Conservation (phyloP, 2,329 filamentous ascomycete genomes). For the Didymella sp. region DNA sequence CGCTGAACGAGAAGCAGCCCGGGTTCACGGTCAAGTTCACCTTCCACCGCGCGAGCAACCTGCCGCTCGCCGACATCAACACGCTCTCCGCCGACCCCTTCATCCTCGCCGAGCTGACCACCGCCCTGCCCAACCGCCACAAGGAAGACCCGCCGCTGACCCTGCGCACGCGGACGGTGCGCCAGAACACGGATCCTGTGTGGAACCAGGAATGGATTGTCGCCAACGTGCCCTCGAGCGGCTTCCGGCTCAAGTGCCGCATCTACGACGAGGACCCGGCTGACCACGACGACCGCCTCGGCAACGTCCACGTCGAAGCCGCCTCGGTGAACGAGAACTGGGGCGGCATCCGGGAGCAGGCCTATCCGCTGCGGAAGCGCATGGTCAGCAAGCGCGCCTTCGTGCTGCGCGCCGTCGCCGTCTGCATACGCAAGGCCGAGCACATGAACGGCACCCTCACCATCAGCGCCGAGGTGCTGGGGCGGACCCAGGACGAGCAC, state of each 20-base stretch:
- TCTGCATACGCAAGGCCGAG: conserved; percentile 65
- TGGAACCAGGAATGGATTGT: conserved; percentile 91
- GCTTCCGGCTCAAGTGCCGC: conserved; percentile 84
- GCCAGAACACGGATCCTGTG: conserved; percentile 72
- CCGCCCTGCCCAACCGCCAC: conserved; percentile 74
- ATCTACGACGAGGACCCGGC: conserved; percentile 90
- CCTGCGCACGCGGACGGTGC: conserved; percentile 78
- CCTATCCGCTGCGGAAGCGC: conserved; percentile 79
- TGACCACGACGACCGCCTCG: conserved; percentile 85
- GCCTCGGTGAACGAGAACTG: conserved; percentile 68
- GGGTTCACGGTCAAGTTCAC: conserved; percentile 87
- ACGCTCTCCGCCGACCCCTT: conserved; percentile 84
- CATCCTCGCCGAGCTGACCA: conserved; percentile 76
- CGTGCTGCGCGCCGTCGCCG: conserved; percentile 71
- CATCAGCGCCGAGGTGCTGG: conserved; percentile 79
- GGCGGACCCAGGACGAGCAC: conserved; percentile 70
- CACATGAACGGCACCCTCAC: conserved; percentile 74
- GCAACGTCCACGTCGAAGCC: conserved; percentile 78
- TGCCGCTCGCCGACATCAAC: conserved; percentile 82
- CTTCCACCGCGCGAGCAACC: conserved; percentile 79
- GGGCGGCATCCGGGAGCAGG: conserved; percentile 69
- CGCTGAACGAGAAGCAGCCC: conserved; percentile 60
- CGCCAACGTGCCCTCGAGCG: conserved; percentile 80
- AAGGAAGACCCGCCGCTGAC: conserved; percentile 82
- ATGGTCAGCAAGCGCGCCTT: conserved; percentile 89